These are phyloP conservation scores for Diaporthe helianthi DNA, from an alignment of 2,329 filamentous ascomycete genomes.

Conservation along the genomic window DNA sequence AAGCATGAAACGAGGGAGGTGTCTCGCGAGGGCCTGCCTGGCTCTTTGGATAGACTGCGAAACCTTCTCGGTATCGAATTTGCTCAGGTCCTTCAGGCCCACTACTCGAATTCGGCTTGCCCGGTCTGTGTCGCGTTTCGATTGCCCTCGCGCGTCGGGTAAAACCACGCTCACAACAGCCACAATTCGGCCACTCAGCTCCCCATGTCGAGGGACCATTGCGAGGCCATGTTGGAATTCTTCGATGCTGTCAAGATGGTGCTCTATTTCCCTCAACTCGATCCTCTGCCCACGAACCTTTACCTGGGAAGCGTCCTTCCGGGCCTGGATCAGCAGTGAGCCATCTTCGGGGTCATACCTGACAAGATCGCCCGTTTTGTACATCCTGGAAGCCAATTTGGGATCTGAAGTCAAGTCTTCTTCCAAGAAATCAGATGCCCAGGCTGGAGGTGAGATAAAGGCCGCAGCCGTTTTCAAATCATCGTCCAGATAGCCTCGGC, in stretches of 20 bases:
- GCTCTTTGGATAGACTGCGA: not conserved
- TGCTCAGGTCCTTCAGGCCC: not conserved
- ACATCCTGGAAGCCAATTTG: slow-evolving; percentile 38
- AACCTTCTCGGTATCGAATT: not conserved
- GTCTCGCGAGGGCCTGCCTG: slow-evolving; percentile 49
- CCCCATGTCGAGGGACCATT: not conserved
- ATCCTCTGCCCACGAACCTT: slow-evolving; percentile 73
- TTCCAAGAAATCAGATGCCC: not conserved
- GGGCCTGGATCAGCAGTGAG: slow-evolving; percentile 62
- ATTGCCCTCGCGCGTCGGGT: not conserved
- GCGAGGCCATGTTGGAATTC: not conserved
- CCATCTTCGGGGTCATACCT: slow-evolving; percentile 57
- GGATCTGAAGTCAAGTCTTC: not conserved
- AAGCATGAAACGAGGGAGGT: not conserved
- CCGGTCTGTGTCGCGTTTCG: not conserved
- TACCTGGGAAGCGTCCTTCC: slow-evolving; percentile 69
- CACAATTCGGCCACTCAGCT: not conserved
- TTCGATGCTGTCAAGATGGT: slow-evolving; percentile 48
- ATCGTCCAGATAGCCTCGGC: slow-evolving; percentile 66
- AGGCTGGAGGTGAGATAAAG: slow-evolving; percentile 54
- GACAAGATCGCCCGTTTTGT: slow-evolving; percentile 67
- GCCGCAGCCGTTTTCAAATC: slow-evolving; percentile 61
- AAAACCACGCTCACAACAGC: not conserved
- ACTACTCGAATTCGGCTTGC: not conserved
- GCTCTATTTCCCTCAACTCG: slow-evolving; percentile 64